Evolutionary conservation across 2,329 filamentous ascomycete genomes (phyloP), one percentile per base, ranked within the genome.

Genomic region (Ophiosphaerella korrae): DNA sequence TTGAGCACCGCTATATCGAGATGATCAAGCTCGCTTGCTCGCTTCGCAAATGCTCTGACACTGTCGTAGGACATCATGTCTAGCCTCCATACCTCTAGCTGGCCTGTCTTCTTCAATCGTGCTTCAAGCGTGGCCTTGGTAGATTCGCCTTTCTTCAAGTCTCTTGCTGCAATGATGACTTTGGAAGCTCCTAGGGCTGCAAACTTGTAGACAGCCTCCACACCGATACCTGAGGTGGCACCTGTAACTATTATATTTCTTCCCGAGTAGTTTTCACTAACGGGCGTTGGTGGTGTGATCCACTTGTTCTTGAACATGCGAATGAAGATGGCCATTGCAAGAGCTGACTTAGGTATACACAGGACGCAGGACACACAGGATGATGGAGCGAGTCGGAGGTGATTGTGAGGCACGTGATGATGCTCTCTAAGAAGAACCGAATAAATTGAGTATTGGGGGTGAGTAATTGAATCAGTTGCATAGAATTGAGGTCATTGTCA

Each of bases 401-500:
- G 18, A 21, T 21, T 21, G 18, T 21, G 18, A 21, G 18, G 18
- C 7, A 29, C 7, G 26, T 6, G 26, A 29, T 11, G 26, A 6
- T 29, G 7, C 8, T 8, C 11, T 29, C 26, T 29, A 29, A 29
- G 26, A 7, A 29, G 26, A 29, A 6, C 11, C 5, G 18, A 4
- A 21, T 4, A 21, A 26, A 7, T 89, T 54, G 18, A 43, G 13
- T 5, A 32, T 5, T 38, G 16, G 16, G 14, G 35, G 4, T 16
- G 18, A 45, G 2, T 18, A 7, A 23, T 14, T 9, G 6, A 18
- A 21, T 3, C 32, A 26, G 91, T 96, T 18, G 23, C 76, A 84
- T 14, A 6, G 92, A 48, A 83, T 95, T 56, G 96, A 92, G 69
- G 84, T 84, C 11, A 66, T 41, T 18, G 29, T 21, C 16, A n/a